Evolutionary conservation across 2,329 filamentous ascomycete genomes (phyloP), one percentile per base, ranked within the genome.

Genomic region (Hymenoscyphus fraxineus): DNA sequence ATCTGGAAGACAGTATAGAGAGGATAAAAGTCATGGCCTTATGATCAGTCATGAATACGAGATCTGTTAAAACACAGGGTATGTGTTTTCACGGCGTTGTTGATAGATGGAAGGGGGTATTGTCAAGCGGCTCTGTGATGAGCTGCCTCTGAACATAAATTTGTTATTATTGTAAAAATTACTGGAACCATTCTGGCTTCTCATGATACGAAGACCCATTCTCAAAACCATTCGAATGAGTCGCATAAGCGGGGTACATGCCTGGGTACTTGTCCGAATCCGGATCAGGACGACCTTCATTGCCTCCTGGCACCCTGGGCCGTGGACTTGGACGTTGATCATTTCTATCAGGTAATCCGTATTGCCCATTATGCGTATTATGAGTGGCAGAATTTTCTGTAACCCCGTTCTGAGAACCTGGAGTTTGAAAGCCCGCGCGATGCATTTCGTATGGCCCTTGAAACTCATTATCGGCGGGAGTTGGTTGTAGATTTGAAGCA

Each of bases 141-240:
- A 63, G 62, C 64, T 64, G 61, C 65, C 64, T 70, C 66, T 58
- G 62, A 60, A 60, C 68, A 64, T 69, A 70, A 41, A 64, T 67
- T 62, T 65, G 63, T 40, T 63, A 51, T 47, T 63, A 51, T 51
- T 51, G 64, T 67, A 67, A 63, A 27, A 41, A 32, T 65, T 67
- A 69, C 68, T 66, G 58, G 60, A 64, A 51, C 56, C 61, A 51
- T 56, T 66, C 56, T 22, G 62, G 61, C 12, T 68, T 65, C 39
- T 32, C 39, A 59, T 51, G 13, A 51, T 51, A 51, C 22, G 47
- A 19, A 22, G 47, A 19, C n/a, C 66, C 59, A n/a, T 65, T 65
- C 12, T 67, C 66, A 60, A 59, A 55, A 13, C 19, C 47, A 22
- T 51, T 22, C 10, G 47, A 51, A 13, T 22, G 27, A 5, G 13